Evolutionary conservation across 371 early-diverging fungal genomes (phyloP).

Genomic region (Capillidium heterosporum): DNA sequence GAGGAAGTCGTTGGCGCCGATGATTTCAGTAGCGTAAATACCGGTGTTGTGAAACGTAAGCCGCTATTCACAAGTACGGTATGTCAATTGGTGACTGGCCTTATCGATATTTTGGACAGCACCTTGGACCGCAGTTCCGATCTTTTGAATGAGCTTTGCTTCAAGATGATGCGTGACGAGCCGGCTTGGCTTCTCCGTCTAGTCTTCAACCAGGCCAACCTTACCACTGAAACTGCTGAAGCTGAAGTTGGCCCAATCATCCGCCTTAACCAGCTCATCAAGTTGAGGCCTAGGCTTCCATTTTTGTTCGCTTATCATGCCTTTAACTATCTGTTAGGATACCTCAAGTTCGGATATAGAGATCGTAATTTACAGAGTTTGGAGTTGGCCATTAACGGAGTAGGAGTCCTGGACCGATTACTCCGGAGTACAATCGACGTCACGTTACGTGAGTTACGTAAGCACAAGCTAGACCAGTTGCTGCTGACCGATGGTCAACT

Average conservation of each 20-base stretch:
- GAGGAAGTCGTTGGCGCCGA: not conserved
- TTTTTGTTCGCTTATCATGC: constrained; percentile 29
- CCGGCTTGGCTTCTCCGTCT: constrained; percentile 32
- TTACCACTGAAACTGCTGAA: not conserved
- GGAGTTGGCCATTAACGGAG: constrained; percentile 19
- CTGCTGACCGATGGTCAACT: constrained; percentile 32
- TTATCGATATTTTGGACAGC: not conserved
- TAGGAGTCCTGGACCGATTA: constrained; percentile 32
- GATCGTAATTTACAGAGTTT: constrained; percentile 25
- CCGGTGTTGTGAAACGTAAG: not conserved
- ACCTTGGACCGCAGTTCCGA: not conserved
- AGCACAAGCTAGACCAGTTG: constrained; percentile 38
- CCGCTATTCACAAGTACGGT: not conserved
- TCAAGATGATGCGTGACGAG: constrained; percentile 32
- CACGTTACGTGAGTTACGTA: constrained; percentile 33
- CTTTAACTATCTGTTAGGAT: constrained; percentile 43
- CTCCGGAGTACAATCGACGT: constrained; percentile 34
- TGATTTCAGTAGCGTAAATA: not conserved
- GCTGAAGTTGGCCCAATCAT: constrained; percentile 8
- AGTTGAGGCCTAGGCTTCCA: constrained; percentile 23
- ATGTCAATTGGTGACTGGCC: not conserved
- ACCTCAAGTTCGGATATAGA: constrained; percentile 33
- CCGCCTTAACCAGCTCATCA: constrained; percentile 22
- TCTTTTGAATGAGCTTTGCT: constrained; percentile 14
- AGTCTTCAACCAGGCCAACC: constrained; percentile 30